Percentiles rank a stretch among this genome's conserved stretches.
These are phyloP conservation scores for Paraglomus brasilianum DNA, from an alignment of 192 early-diverging fungal genomes.

Conservation along the genomic window DNA sequence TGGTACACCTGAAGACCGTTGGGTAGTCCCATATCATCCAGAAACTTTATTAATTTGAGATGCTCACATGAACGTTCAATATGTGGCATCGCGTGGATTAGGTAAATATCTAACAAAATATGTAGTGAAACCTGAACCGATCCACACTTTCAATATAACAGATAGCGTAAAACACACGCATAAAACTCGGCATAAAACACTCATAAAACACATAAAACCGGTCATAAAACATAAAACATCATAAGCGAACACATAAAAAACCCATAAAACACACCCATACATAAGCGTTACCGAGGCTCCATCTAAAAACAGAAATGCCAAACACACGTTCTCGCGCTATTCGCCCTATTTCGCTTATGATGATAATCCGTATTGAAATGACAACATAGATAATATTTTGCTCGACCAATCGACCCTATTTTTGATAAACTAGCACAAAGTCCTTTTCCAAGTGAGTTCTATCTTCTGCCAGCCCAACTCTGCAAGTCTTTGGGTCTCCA, in stretches of 20 bases:
- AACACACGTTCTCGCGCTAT: not conserved
- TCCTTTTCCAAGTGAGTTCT: too few relatives aligned
- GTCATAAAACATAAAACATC: too few relatives aligned
- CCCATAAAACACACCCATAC: not conserved
- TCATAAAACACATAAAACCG: not conserved
- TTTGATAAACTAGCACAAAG: not conserved
- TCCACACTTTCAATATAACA: slow-evolving; percentile 12
- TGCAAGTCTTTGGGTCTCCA: too few relatives aligned
- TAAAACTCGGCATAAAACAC: not conserved
- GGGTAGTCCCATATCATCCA: not conserved
- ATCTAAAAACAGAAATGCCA: not conserved
- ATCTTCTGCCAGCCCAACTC: too few relatives aligned
- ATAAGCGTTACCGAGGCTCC: not conserved
- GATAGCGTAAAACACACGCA: not conserved
- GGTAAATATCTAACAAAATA: slow-evolving; percentile 9
- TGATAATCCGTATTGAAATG: slow-evolving; percentile 3
- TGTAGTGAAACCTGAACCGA: not conserved
- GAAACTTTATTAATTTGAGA: not conserved
- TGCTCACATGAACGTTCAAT: slow-evolving; percentile 3
- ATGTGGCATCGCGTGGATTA: not conserved
- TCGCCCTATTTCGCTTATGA: not conserved
- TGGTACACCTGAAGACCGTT: slow-evolving; percentile 1
- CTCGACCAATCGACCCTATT: not conserved
- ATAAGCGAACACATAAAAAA: not conserved
- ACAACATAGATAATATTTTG: slow-evolving; percentile 10